Evolutionary conservation across 805 yeast species (phyloP).

Genomic region (Cyberlindnera maritima): DNA sequence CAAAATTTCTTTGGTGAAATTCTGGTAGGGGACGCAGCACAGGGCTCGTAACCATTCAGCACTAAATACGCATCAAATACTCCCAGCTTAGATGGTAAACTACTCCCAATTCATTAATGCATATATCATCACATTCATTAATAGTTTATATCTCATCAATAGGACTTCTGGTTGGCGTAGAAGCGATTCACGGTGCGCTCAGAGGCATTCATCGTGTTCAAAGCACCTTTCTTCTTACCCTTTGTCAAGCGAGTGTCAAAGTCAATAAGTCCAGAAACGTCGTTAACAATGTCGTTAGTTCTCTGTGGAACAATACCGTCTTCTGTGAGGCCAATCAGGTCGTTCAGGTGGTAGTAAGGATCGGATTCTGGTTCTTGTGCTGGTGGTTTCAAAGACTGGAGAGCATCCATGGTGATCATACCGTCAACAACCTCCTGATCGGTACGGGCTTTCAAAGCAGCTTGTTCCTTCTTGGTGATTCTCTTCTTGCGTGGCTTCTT

Average conservation of each 20-base stretch:
- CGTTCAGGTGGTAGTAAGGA: background rate
- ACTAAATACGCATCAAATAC: no score
- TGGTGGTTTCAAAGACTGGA: background rate
- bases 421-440: background rate
- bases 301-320: background rate
- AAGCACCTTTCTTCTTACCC: background rate
- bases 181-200: background rate
- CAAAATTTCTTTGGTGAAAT: constrained; percentile 1
- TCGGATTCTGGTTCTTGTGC: background rate
- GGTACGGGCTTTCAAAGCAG: background rate
- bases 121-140: background rate
- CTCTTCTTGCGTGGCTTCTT: background rate
- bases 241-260: background rate
- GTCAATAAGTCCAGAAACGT: background rate
- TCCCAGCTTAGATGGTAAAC: no score
- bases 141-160: no score
- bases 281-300: background rate
- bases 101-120: no score
- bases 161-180: background rate
- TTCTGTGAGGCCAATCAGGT: background rate
- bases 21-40: background rate
- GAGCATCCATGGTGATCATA: background rate
- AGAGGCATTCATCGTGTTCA: background rate
- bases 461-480: background rate
- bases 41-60: background rate